These are phyloP conservation scores for Globisporangium parvum DNA, from an alignment of 352 stramenopile species.

Conservation along the genomic window DNA sequence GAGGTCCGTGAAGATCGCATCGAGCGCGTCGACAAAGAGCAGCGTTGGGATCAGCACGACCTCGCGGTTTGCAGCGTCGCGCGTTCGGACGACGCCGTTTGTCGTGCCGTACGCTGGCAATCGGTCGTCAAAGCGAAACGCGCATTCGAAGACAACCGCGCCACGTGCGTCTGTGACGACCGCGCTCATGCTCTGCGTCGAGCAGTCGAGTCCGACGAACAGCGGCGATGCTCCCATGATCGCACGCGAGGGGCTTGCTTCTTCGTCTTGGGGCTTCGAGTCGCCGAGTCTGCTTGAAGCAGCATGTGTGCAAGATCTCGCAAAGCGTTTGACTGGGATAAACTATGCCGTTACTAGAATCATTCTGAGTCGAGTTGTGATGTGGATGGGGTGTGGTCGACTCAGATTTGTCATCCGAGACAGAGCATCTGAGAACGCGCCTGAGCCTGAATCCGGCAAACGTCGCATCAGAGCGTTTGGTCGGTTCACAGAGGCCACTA, in stretches of 20 bases:
- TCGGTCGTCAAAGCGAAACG: slow-evolving; percentile 65
- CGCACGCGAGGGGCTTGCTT: no score
- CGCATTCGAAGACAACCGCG: slow-evolving; percentile 39
- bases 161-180: slow-evolving; percentile 42
- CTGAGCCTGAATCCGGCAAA: no score
- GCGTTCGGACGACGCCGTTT: slow-evolving; percentile 56
- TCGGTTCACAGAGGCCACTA: neutral
- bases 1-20: slow-evolving; percentile 54
- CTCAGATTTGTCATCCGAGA: no score
- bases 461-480: neutral
- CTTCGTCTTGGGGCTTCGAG: neutral
- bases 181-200: slow-evolving; percentile 80
- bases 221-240: slow-evolving; percentile 12
- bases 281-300: no score
- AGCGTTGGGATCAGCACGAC: slow-evolving; percentile 59
- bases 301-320: no score
- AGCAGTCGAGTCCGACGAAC: slow-evolving; percentile 75
- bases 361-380: no score
- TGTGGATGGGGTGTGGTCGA: no score
- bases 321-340: no score
- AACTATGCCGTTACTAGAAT: no score
- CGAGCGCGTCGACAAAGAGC: slow-evolving; percentile 78
- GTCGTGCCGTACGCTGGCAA: slow-evolving; percentile 59
- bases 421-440: no score
- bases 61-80: slow-evolving; percentile 20